Conservation (phyloP, 768 basidiomycete genomes). For the Hygrocybe punicea region DNA sequence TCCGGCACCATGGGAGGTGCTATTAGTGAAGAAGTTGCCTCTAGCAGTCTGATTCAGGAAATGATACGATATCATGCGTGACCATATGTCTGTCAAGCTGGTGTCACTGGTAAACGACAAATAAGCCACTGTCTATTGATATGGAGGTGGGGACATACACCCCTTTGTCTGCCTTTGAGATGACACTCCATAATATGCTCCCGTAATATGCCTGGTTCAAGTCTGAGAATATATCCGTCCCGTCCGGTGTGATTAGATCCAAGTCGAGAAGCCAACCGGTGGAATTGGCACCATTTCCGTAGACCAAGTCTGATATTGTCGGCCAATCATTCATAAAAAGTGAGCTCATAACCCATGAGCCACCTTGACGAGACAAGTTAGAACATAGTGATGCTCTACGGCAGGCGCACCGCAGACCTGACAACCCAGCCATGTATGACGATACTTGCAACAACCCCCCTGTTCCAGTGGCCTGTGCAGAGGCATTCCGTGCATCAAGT, state of each 20-base stretch:
- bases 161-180: slow-evolving; percentile 51
- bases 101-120: slow-evolving; percentile 45
- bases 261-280: slow-evolving; percentile 58
- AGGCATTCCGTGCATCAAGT: slow-evolving; percentile 58
- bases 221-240: slow-evolving; percentile 43
- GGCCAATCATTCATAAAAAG: slow-evolving; percentile 66
- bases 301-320: slow-evolving; percentile 51
- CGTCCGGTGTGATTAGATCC: slow-evolving; percentile 52
- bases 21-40: slow-evolving; percentile 57
- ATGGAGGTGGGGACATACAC: slow-evolving; percentile 41
- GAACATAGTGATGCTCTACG: background rate
- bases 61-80: slow-evolving; percentile 66
- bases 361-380: slow-evolving; percentile 38
- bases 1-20: slow-evolving; percentile 66
- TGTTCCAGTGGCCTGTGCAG: slow-evolving; percentile 55
- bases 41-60: slow-evolving; percentile 65
- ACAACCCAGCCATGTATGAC: slow-evolving; percentile 65
- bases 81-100: slow-evolving; percentile 62
- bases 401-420: slow-evolving; percentile 40
- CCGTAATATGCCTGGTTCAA: slow-evolving; percentile 53
- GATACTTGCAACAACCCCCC: slow-evolving; percentile 70
- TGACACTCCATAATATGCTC: slow-evolving; percentile 51
- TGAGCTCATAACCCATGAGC: slow-evolving; percentile 66
- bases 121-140: background rate
- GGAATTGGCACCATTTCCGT: slow-evolving; percentile 48